phyloP scores from a whole-genome alignment of 805 yeast species.

The Candida coleopterorum region DNA sequence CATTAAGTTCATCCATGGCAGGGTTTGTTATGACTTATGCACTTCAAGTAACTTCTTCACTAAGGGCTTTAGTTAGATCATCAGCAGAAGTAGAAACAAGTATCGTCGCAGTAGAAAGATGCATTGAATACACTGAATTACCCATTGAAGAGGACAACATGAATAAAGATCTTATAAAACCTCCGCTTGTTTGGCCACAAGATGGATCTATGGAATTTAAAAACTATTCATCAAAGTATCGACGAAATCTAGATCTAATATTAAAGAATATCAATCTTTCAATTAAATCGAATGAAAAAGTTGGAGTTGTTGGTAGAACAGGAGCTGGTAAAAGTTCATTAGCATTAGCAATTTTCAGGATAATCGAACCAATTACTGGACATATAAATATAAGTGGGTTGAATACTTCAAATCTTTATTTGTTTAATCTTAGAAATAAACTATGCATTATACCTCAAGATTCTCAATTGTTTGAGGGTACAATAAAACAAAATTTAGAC shows the following conservation, averaged over 20 bases:
- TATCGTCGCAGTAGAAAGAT: slow-evolving; percentile 71
- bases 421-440: slow-evolving; percentile 45
- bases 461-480: slow-evolving; percentile 83
- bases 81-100: slow-evolving; percentile 71
- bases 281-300: slow-evolving; percentile 53
- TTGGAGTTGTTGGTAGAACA: slow-evolving; percentile 82
- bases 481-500: slow-evolving; percentile 80
- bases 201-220: slow-evolving; percentile 42
- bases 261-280: slow-evolving; percentile 38
- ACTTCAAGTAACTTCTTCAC: slow-evolving; percentile 48
- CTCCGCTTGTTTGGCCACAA: no score
- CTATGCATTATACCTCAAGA: slow-evolving; percentile 64
- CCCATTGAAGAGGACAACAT: slow-evolving; percentile 44
- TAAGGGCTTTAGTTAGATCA: slow-evolving; percentile 58
- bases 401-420: slow-evolving; percentile 45
- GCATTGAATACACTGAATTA: slow-evolving; percentile 58
- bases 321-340: slow-evolving; percentile 75
- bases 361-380: slow-evolving; percentile 46
- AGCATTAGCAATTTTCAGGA: slow-evolving; percentile 55
- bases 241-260: slow-evolving; percentile 53
- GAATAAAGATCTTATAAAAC: slow-evolving; percentile 18
- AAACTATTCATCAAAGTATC: slow-evolving; percentile 45
- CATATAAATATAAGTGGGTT: slow-evolving; percentile 47
- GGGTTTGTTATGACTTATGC: slow-evolving; percentile 68
- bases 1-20: slow-evolving; percentile 54